Conservation (phyloP, 2,329 filamentous ascomycete species). For the Fusarium sacchari region DNA sequence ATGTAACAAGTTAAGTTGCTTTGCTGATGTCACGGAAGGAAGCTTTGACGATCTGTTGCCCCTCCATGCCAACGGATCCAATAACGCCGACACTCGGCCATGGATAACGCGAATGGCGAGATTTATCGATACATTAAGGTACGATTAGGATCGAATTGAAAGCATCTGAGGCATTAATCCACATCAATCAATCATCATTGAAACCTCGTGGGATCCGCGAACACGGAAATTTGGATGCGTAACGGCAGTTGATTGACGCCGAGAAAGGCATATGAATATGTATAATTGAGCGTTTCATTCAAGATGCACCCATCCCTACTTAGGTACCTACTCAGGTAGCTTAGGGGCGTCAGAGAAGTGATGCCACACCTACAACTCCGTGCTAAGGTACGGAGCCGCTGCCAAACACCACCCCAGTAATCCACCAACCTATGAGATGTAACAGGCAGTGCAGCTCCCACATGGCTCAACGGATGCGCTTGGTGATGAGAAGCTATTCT, state of each 20-base stretch:
- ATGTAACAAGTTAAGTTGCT: background rate
- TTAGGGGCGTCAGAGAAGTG: slow-evolving; percentile 10
- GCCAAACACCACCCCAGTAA: slow-evolving; percentile 31
- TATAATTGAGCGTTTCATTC: slow-evolving; percentile 12
- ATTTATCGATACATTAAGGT: too few species aligned
- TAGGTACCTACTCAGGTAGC: background rate
- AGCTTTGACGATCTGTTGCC: slow-evolving; percentile 13
- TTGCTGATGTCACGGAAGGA: slow-evolving; percentile 6
- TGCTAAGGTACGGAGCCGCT: slow-evolving; percentile 39
- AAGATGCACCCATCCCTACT: background rate
- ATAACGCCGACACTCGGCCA: slow-evolving; percentile 39
- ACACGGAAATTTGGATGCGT: slow-evolving; percentile 1
- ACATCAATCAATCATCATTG: background rate
- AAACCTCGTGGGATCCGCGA: background rate
- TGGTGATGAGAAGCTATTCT: slow-evolving; percentile 16
- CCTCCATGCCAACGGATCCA: slow-evolving; percentile 24
- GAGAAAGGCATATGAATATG: slow-evolving; percentile 7
- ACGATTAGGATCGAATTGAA: background rate
- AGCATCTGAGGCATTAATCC: background rate
- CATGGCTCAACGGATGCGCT: slow-evolving; percentile 33
- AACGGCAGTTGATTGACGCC: slow-evolving; percentile 30
- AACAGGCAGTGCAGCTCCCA: slow-evolving; percentile 19
- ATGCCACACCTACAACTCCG: background rate
- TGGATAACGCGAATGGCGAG: slow-evolving; percentile 41
- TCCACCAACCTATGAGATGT: slow-evolving; percentile 32